A percentile compares a stretch with the other conserved stretches of the same genome.
Conservation (phyloP, 306 rosid genomes). For the Alnus glutinosa region DNA sequence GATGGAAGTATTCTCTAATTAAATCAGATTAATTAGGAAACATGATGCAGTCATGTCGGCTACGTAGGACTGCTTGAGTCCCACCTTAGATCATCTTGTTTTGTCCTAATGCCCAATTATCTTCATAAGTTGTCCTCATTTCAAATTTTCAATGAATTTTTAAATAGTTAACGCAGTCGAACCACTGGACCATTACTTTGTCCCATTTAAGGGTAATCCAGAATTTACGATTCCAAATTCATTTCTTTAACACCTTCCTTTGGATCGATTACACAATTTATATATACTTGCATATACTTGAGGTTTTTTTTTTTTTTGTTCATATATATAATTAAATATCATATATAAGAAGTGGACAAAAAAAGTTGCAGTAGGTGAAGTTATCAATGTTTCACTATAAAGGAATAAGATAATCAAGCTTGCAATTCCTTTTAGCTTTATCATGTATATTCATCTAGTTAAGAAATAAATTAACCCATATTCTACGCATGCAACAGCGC, state of each 20-base stretch:
- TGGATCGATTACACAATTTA: neutral
- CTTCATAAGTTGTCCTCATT: neutral
- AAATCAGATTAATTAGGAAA: neutral
- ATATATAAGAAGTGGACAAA: neutral
- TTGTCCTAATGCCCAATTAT: neutral
- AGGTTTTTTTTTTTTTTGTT: neutral
- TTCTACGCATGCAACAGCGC: too few species aligned
- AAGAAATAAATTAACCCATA: too few species aligned
- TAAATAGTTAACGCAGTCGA: neutral
- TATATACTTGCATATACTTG: neutral
- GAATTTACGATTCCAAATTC: conserved; percentile 26
- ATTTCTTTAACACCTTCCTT: neutral
- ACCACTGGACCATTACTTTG: conserved; percentile 38
- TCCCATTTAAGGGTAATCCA: conserved; percentile 34
- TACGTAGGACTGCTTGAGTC: neutral
- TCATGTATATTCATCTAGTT: too few species aligned
- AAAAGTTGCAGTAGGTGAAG: conserved; percentile 4
- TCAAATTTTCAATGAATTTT: conserved; percentile 12
- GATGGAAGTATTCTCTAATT: too few species aligned
- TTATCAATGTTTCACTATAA: neutral
- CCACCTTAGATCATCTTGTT: neutral
- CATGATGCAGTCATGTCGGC: neutral
- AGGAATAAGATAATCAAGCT: neutral
- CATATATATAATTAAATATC: neutral
- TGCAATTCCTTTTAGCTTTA: neutral